Conservation (phyloP, 805 yeast species). For the Huiozyma naganishii region DNA sequence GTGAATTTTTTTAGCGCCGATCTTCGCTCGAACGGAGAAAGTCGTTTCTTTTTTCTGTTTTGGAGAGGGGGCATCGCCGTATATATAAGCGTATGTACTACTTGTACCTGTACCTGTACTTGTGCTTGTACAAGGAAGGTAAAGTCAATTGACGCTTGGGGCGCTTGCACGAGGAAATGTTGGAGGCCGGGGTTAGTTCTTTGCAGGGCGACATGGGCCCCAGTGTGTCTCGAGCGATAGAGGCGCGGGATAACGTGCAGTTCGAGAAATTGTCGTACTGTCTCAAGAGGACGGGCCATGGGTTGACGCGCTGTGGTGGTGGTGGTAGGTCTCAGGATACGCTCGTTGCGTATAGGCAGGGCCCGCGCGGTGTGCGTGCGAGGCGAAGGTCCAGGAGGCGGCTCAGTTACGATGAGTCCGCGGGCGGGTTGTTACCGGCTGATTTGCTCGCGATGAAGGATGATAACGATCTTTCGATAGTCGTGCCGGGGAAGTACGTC, state of each 20-base stretch:
- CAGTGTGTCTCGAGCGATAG: constrained; percentile 39
- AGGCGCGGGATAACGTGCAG: constrained; percentile 58
- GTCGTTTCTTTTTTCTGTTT: no score
- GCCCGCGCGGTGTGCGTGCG: neutral
- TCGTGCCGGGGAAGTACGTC: constrained; percentile 67
- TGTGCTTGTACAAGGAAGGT: no score
- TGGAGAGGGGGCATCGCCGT: no score
- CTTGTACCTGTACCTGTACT: no score
- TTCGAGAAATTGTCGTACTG: constrained; percentile 59
- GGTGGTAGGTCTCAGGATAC: neutral
- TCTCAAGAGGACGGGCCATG: constrained; percentile 53
- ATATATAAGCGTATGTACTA: no score
- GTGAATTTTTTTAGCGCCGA: no score
- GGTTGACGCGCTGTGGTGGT: neutral
- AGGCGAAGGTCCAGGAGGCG: neutral
- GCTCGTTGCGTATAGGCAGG: neutral
- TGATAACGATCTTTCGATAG: constrained; percentile 53
- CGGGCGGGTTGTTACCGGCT: neutral
- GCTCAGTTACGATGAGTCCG: neutral
- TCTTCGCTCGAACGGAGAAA: no score
- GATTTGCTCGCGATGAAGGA: constrained; percentile 32
- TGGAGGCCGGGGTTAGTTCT: no score
- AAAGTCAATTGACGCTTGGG: no score
- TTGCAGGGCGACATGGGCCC: constrained; percentile 5
- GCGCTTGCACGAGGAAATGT: no score